A percentile compares a stretch with the other conserved stretches of the same genome.
Evolutionary conservation across 495 filamentous ascomycete genomes (phyloP).

Genomic region (Saxophila tyrrhenica): DNA sequence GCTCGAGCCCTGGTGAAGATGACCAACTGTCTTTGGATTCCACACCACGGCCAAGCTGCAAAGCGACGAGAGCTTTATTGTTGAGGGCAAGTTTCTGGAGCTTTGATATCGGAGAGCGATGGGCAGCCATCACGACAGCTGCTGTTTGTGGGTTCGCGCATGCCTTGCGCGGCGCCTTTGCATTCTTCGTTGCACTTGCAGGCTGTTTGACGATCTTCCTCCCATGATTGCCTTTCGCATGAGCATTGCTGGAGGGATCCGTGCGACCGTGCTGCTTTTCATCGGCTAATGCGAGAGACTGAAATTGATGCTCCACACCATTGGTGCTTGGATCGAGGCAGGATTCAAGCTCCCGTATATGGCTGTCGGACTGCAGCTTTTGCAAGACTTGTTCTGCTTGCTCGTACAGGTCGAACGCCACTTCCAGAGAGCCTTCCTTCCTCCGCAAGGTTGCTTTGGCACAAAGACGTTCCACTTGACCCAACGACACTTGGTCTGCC

Average conservation of each 20-base stretch:
- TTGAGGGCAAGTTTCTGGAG: neutral
- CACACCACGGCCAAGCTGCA: neutral
- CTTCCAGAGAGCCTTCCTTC: constrained; percentile 6
- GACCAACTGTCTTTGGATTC: too few species aligned
- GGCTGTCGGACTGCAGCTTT: neutral
- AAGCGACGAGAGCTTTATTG: neutral
- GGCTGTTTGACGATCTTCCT: too few species aligned
- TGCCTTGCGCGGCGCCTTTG: too few species aligned
- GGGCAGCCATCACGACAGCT: neutral
- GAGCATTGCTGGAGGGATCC: too few species aligned
- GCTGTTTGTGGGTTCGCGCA: neutral
- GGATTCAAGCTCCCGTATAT: neutral
- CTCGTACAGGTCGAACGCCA: neutral
- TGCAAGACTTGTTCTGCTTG: neutral
- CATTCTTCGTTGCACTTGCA: too few species aligned
- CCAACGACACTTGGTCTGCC: neutral
- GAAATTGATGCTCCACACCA: neutral
- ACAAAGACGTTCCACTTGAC: neutral
- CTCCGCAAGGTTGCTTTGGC: constrained; percentile 5
- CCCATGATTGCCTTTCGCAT: too few species aligned
- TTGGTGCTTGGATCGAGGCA: neutral
- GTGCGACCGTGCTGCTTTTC: neutral
- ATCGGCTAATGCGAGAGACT: neutral
- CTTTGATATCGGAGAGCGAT: neutral
- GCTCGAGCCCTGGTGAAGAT: too few species aligned